These are phyloP conservation scores for Lactuca sativa DNA, from an alignment of 129 eudicot species.

Conservation along the genomic window DNA sequence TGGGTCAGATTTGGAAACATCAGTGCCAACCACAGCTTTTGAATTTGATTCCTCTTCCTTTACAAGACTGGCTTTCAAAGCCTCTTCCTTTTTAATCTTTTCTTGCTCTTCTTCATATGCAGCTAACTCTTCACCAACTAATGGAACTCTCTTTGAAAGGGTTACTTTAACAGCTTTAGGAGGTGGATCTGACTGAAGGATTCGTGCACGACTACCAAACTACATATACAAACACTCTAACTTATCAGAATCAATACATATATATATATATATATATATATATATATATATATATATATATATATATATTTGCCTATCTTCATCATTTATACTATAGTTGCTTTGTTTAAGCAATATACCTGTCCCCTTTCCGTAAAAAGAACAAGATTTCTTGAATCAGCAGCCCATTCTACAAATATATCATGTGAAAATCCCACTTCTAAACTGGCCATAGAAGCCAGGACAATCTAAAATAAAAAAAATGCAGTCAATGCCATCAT, in stretches of 20 bases:
- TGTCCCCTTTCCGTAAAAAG: constrained; percentile 97
- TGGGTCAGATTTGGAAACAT: constrained; percentile 53
- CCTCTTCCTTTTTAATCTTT: constrained; percentile 77
- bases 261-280: too few species aligned
- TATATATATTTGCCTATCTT: not conserved
- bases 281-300: too few species aligned
- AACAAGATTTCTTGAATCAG: constrained; percentile 73
- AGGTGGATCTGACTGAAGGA: constrained; percentile 99
- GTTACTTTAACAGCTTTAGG: constrained; percentile 97
- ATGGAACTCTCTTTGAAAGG: constrained; percentile 84
- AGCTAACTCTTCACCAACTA: constrained; percentile 94
- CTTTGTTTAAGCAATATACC: constrained; percentile 37
- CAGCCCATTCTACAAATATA: constrained; percentile 95
- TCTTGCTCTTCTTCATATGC: constrained; percentile 95
- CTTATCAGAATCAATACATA: not conserved
- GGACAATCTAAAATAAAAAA: constrained; percentile 60
- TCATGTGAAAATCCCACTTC: constrained; percentile 97
- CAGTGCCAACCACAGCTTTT: constrained; percentile 54
- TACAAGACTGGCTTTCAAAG: constrained; percentile 69
- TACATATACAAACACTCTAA: constrained; percentile 27
- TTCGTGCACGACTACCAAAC: constrained; percentile 89
- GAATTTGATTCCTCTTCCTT: constrained; percentile 83
- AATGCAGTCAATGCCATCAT: constrained; percentile 4
- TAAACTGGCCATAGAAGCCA: constrained; percentile 95
- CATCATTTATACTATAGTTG: not conserved